Evolutionary conservation across 768 basidiomycete species (phyloP), one percentile per base, ranked within the genome.

Genomic region (Crucibulum laeve): DNA sequence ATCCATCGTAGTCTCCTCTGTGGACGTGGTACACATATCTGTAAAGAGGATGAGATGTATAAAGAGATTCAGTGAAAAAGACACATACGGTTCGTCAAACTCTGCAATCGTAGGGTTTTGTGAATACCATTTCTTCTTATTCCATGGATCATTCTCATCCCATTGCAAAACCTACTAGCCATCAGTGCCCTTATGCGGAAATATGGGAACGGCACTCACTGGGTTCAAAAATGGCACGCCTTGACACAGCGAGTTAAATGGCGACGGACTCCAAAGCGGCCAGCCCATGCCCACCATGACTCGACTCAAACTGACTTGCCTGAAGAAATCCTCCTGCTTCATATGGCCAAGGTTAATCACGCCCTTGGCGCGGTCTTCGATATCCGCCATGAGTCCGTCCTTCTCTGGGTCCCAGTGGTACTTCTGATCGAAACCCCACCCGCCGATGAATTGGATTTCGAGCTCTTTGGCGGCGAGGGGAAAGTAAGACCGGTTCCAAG

Each of bases 151-250:
- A 6, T 55, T 38, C 5, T 21, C 21, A 32, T 62, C 48, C 60
- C 63, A 67, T 33, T 54, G 35, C 1, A 48, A 38, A 34, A 57
- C 49, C 51, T 58, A 37, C 17, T n/a, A n/a, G n/a, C 26, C 8
- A 48, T 40, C 23, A 3, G 18, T 25, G 1, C 25, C 23, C 4
- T 11, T 18, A 37, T 3, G 35, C 11, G 19, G n/a, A 6, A 36
- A 35, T 15, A 19, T 26, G 10, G 38, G 38, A 40, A 33, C 34
- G 10, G n/a, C 4, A 45, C 50, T 19, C 17, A 66, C 57, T 1
- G 67, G 67, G 46, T 68, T 65, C n/a, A 68, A 50, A 44, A 67
- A 65, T 6, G 65, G 63, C 3, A 68, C 61, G 1, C 63, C 67
- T 18, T 59, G 48, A 42, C 67, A 68, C 5, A 68, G 48, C 17